Evolutionary conservation across 345 rosid genomes (phyloP), one percentile per base, ranked within the genome.

Genomic region (Acer negundo): DNA sequence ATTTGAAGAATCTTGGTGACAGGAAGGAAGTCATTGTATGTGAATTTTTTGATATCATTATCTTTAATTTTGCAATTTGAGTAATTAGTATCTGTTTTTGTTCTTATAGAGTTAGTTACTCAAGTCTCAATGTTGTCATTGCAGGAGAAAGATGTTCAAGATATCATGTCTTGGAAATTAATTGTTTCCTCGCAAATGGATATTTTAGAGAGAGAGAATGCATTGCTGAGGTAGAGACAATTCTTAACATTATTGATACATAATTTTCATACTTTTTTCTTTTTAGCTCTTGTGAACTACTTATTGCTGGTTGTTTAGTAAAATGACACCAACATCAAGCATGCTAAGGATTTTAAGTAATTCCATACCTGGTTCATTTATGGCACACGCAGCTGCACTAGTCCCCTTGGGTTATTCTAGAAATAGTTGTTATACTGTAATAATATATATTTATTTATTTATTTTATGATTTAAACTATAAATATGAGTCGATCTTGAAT

Each of bases 91-190:
- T 44, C 42, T 55, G 15, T 58, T 38, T 80, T 22, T 46, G 1
- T 6, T 19, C 15, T 75, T 47, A 68, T 58, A 65, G 1, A 22
- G 26, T 38, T 47, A 22, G 26, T 38, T 47, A 69, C 46, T 9
- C 15, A 35, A 35, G 38, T 35, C 38, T 35, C 38, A 51, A 23
- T 64, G 23, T 69, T 42, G 42, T 67, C 40, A 55, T 74, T 83
- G 73, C 88, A 89, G 92, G 86, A 59, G 38, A 84, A 83, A 77
- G 85, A 84, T 40, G 79, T 87, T 19, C 62, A 76, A 10, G 80
- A 89, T 77, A 75, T 89, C 59, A 75, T 79, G 69, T 77, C 83
- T 46, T 87, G 89, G 90, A 84, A 84, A 80, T 81, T 82, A 63
- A 47, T 58, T 58, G 78, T 80, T 75, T 83, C 93, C 53, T 51